Evolutionary conservation across 2,329 filamentous ascomycete genomes (phyloP).

Genomic region (Dactylellina leptospora): DNA sequence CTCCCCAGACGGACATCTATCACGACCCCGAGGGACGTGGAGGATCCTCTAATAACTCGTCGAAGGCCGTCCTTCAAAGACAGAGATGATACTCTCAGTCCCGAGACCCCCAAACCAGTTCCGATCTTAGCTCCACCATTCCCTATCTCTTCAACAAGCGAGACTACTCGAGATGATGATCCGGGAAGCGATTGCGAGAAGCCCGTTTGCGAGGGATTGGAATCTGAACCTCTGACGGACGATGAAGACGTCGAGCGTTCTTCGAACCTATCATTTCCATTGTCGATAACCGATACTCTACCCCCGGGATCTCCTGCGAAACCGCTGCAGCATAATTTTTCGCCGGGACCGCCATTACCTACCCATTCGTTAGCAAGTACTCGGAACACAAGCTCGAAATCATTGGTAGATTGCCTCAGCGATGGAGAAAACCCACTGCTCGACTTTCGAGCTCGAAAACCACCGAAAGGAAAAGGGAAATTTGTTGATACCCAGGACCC

Average conservation of each 20-base stretch:
- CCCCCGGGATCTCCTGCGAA: slow-evolving; percentile 42
- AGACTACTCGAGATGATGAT: slow-evolving; percentile 28
- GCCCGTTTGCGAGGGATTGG: slow-evolving; percentile 23
- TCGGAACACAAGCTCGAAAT: slow-evolving; percentile 41
- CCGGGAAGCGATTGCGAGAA: slow-evolving; percentile 34
- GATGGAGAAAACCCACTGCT: slow-evolving; percentile 21
- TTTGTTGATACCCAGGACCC: slow-evolving; percentile 55
- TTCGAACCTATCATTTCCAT: slow-evolving; percentile 44
- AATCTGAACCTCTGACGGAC: slow-evolving; percentile 42
- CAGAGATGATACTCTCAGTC: slow-evolving; percentile 38
- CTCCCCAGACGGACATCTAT: slow-evolving; percentile 23
- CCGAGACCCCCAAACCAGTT: slow-evolving; percentile 34
- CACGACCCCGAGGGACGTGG: slow-evolving; percentile 23
- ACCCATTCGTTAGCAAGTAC: slow-evolving; percentile 25
- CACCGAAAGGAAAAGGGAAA: slow-evolving; percentile 64
- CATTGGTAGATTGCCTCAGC: slow-evolving; percentile 28
- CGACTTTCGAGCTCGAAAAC: slow-evolving; percentile 57
- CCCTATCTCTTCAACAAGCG: slow-evolving; percentile 10
- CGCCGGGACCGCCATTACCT: slow-evolving; percentile 40
- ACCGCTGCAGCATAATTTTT: slow-evolving; percentile 38
- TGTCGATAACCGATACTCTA: slow-evolving; percentile 52
- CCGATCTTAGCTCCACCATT: slow-evolving; percentile 17
- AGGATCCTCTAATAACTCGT: slow-evolving; percentile 17
- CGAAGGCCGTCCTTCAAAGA: slow-evolving; percentile 36
- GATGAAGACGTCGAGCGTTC: slow-evolving; percentile 50